A percentile compares a stretch with the other conserved stretches of the same genome.
Conservation (phyloP, 2,329 filamentous ascomycete genomes). For the Colletotrichum destructivum region DNA sequence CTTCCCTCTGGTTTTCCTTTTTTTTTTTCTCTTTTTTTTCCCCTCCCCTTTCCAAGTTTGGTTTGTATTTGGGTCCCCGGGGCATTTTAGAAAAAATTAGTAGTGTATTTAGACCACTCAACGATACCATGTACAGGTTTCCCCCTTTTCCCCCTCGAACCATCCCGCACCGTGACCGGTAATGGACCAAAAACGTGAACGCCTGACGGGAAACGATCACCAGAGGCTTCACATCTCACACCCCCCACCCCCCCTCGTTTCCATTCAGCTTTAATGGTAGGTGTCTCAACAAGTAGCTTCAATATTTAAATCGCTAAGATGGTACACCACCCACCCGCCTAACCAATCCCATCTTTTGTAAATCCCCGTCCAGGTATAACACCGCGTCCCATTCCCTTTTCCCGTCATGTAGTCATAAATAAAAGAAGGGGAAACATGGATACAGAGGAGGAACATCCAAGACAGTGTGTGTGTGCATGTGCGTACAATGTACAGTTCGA, state of each 20-base stretch:
- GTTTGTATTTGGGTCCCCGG: background rate
- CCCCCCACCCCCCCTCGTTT: background rate
- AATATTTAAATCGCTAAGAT: constrained; percentile 29
- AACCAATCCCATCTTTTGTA: constrained; percentile 8
- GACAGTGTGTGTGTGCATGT: background rate
- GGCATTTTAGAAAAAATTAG: constrained; percentile 25
- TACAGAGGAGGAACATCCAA: background rate
- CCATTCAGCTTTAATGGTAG: constrained; percentile 20
- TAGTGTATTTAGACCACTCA: constrained; percentile 32
- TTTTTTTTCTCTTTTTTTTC: background rate
- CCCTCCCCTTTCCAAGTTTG: no score
- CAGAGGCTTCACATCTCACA: no score
- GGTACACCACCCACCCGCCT: background rate
- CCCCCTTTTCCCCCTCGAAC: background rate
- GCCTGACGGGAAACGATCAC: background rate
- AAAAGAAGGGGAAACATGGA: background rate
- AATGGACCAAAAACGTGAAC: background rate
- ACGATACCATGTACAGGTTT: constrained; percentile 36
- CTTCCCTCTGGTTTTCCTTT: background rate
- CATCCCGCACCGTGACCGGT: background rate
- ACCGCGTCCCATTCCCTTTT: constrained; percentile 10
- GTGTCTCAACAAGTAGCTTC: constrained; percentile 32
- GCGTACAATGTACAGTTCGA: constrained; percentile 15
- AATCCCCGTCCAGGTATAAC: constrained; percentile 4
- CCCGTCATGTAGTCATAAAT: constrained; percentile 23